Base-by-base conservation (phyloP, 257 asterid genomes). In the Marsdenia floribunda region DNA sequence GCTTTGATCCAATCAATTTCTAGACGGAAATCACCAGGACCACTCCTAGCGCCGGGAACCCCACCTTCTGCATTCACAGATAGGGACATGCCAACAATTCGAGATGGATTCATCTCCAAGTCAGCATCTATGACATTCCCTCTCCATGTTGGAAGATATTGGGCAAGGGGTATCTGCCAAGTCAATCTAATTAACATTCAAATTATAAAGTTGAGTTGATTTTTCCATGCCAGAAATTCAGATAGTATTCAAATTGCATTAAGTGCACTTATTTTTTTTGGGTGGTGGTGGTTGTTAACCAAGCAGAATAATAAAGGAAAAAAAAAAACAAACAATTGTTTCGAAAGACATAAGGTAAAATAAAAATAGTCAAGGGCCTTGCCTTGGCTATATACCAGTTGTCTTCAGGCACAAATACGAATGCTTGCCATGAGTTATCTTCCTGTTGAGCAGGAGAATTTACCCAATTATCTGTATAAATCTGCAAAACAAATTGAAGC, bases 341-440 rank as follows among this genome's bases (percentile, higher is more conserved):
- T 49, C 63, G 42, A 19, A 29, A 26, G 33, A 16, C 70, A 57
- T 21, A 37, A 65, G 55, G 49, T 60, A 82, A 29, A 29, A 1
- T 29, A 29, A 29, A 76, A 79, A 66, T 79, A 75, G 70, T 12
- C 76, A 46, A 85, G 47, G 77, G 3, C 78, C 89, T 83, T 84
- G 81, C 97, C 95, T 94, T 92, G 2, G 95, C 90, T 49, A 94
- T 92, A 77, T 90, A 90, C 99, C 99, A 94, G 88, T 88, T 80
- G 79, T 82, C 97, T 82, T 84, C 83, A 19, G 97, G 99, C 71
- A 92, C 99, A 71, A 73, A 86, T 73, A 92, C 90, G 70, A 89
- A 94, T 54, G 97, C 97, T 75, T 92, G 99, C 99, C 99, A 94
- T 38, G 96, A 94, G 90, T 94, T 94, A 84, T 94, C 99, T 86